Base-by-base conservation (phyloP, 768 basidiomycete genomes). In the Grammothele lineata region DNA sequence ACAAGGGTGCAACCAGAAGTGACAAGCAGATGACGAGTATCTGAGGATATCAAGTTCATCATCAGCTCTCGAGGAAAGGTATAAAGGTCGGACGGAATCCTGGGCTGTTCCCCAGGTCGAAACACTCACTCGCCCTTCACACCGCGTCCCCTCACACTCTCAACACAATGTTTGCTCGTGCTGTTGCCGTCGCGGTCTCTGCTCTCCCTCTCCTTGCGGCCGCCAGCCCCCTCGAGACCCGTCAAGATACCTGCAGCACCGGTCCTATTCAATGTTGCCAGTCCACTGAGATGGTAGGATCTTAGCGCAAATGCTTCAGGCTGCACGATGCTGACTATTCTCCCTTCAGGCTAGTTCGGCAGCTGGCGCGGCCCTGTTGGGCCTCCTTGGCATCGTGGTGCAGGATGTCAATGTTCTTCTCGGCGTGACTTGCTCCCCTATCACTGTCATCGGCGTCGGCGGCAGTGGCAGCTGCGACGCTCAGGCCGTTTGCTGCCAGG, bases 261-360 rank as follows among this genome's bases (percentile, higher is more conserved):
- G 53, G 48, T n/a, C 30, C 45, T 21, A 33, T 47, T 33, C 44
- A 50, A 25, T 54, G 53, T 45, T 54, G 53, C 48, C 15, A 54
- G 27, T 40, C 36, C 48, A 25, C 48, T 24, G 26, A 38, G 40
- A 47, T 23, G 22, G 48, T 54, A n/a, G 34, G n/a, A n/a, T n/a
- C n/a, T n/a, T n/a, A n/a, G n/a, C n/a, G 53, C 37, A 0, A 30
- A 7, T 30, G 27, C 27, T 30, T 14, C 8, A 30, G 27, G 27
- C 27, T 30, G 7, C 8, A 7, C 27, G 7, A 14, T 30, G 27
- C 27, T 14, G 14, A 30, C 27, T 7, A 30, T 30, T 14, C 7
- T 30, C 27, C 27, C 27, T 3, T 36, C 25, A 54, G 53, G 19
- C 48, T 15, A 11, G 33, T 33, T 43, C 44, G 12, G 35, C 45